Conservation (phyloP, 495 filamentous ascomycete species). For the Penicillium daleae region DNA sequence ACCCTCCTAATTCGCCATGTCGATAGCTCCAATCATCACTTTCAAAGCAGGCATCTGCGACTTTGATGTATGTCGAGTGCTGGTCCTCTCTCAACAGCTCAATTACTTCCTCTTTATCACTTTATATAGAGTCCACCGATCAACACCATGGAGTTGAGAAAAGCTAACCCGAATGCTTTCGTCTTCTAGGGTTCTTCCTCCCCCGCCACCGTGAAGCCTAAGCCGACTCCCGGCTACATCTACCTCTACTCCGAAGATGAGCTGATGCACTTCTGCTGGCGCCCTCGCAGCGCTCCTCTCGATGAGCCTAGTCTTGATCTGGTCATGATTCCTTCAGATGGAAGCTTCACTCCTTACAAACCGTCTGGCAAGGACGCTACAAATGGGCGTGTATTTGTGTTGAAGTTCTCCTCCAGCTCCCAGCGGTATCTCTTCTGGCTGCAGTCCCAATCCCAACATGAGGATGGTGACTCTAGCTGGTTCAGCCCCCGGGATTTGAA, state of each 20-base stretch:
- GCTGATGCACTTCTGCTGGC: constrained; percentile 96
- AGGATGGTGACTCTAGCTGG: constrained; percentile 70
- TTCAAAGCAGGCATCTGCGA: constrained; percentile 97
- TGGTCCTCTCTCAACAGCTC: constrained; percentile 21
- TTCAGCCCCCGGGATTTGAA: constrained; percentile 80
- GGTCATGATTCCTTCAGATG: constrained; percentile 89
- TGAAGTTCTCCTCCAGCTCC: constrained; percentile 94
- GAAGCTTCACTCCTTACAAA: constrained; percentile 79
- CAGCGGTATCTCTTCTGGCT: constrained; percentile 94
- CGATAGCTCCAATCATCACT: constrained; percentile 82
- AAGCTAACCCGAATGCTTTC: constrained; percentile 18
- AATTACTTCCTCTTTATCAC: constrained; percentile 11
- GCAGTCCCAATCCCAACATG: constrained; percentile 82
- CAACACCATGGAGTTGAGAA: neutral
- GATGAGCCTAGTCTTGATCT: constrained; percentile 78
- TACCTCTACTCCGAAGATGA: constrained; percentile 96
- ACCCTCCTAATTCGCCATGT: constrained; percentile 57
- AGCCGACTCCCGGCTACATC: constrained; percentile 78
- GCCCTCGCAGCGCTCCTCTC: constrained; percentile 63
- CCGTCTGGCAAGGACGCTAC: constrained; percentile 64
- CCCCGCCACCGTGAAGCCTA: constrained; percentile 69
- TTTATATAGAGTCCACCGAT: neutral
- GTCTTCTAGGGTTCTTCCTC: constrained; percentile 55
- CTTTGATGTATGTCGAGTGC: constrained; percentile 65
- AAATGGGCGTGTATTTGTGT: constrained; percentile 86